Base-by-base conservation (phyloP, 2,329 filamentous ascomycete species). In the Fusarium sp. region DNA sequence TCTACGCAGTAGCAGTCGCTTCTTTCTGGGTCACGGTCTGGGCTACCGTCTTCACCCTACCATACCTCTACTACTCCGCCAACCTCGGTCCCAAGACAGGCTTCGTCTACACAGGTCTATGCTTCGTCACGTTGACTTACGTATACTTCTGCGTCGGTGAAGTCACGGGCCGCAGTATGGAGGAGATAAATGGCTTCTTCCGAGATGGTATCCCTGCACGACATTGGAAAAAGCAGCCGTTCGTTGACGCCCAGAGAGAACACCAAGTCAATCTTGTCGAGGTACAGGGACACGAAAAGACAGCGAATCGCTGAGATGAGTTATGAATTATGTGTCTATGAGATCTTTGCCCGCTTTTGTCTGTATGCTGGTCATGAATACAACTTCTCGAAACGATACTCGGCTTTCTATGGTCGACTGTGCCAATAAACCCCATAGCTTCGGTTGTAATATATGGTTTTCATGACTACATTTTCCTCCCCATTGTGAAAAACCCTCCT, bases 1-100 rank as follows among this genome's bases (percentile, higher is more conserved):
- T 78, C 36, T 78, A 78, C 30, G 75, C 76, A 3, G 66, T 82
- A 9, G 80, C 85, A 1, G 83, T 87, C 1, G 84, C 79, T 7
- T 81, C 78, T 10, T 87, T 87, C 78, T 87, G 80, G 80, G 76
- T 84, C 62, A 84, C 82, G 0, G 81, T 84, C 42, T 85, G 83
- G 84, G 75, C 78, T 30, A 82, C 79, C 18, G 81, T 82, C 38
- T 85, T 84, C 61, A 83, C 81, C 4, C 73, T 79, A 5, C 83
- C 83, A 1, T 85, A 85, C 53, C 73, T 85, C 13, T 85, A 85
- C 77, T 85, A 84, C 77, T 76, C 76, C 5, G 82, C 80, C 15
- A 72, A 71, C 4, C 74, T 84, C 1, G 83, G 83, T 0, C 83
- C 83, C 6, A 83, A 81, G 80, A 80, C 81, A 5, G 83, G 82